Conservation (phyloP, 1,284 basidiomycete genomes). For the Tilletia horrida region DNA sequence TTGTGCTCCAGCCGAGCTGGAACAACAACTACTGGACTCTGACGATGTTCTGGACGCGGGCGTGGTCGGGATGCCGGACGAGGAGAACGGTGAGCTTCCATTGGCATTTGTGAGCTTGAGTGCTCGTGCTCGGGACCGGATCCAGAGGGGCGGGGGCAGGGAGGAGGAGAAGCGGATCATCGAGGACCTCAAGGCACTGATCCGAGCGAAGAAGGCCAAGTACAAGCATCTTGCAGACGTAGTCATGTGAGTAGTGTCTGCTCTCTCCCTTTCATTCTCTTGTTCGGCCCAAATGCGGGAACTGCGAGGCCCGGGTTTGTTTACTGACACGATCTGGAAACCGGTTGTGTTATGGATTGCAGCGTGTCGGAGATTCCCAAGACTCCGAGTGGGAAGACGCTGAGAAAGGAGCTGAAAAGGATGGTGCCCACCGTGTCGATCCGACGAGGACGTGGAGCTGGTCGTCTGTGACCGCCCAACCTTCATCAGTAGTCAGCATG, state of each 20-base stretch:
- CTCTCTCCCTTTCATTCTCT: background rate
- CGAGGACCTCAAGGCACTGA: conserved; percentile 59
- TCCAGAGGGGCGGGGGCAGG: conserved; percentile 38
- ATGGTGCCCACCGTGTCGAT: background rate
- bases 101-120: conserved; percentile 68
- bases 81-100: conserved; percentile 74
- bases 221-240: conserved; percentile 70
- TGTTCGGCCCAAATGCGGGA: too few species aligned
- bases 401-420: conserved; percentile 17
- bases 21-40: conserved; percentile 71
- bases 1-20: conserved; percentile 60
- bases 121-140: conserved; percentile 58
- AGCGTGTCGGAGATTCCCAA: conserved; percentile 15
- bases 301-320: too few species aligned
- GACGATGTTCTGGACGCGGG: conserved; percentile 68
- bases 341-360: too few species aligned
- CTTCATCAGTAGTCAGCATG: too few species aligned
- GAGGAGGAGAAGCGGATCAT: conserved; percentile 37
- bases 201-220: conserved; percentile 55
- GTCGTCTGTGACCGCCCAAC: background rate
- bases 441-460: background rate
- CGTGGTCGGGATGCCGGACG: conserved; percentile 72
- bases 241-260: conserved; percentile 17
- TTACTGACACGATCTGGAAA: too few species aligned
- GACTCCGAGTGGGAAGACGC: conserved; percentile 13